Conservation (phyloP, 768 basidiomycete genomes). For the Russula emetica region DNA sequence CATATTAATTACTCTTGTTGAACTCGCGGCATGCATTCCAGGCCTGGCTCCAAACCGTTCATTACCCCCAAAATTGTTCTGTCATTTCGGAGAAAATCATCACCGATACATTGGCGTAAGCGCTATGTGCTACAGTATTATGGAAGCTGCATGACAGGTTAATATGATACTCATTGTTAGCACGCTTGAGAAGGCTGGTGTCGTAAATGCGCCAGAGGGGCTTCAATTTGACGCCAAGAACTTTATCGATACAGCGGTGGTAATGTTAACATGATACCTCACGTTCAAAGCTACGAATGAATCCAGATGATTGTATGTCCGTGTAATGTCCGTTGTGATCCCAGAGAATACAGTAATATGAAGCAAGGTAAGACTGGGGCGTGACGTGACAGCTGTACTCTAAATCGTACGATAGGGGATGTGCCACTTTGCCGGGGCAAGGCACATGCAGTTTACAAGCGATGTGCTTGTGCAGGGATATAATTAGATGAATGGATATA, state of each 20-base stretch:
- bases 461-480: background rate
- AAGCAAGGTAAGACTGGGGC: background rate
- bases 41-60: conserved; percentile 82
- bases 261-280: conserved; percentile 14
- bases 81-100: conserved; percentile 64
- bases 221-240: conserved; percentile 36
- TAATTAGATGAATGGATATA: background rate
- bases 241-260: conserved; percentile 23
- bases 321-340: background rate
- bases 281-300: background rate
- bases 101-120: conserved; percentile 64
- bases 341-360: background rate
- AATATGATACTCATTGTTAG: conserved; percentile 37
- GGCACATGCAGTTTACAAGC: background rate
- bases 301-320: background rate
- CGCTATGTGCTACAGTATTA: background rate
- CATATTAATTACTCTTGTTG: background rate
- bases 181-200: conserved; percentile 71
- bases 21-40: conserved; percentile 31
- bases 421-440: too few species aligned
- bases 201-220: conserved; percentile 52
- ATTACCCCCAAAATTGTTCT: conserved; percentile 63
- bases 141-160: background rate
- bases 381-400: background rate
- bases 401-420: background rate